A percentile compares a stretch with the other conserved stretches of the same genome.
phyloP scores from a whole-genome alignment of 2,329 filamentous ascomycete genomes.

The Dactylellina parvicollis region DNA sequence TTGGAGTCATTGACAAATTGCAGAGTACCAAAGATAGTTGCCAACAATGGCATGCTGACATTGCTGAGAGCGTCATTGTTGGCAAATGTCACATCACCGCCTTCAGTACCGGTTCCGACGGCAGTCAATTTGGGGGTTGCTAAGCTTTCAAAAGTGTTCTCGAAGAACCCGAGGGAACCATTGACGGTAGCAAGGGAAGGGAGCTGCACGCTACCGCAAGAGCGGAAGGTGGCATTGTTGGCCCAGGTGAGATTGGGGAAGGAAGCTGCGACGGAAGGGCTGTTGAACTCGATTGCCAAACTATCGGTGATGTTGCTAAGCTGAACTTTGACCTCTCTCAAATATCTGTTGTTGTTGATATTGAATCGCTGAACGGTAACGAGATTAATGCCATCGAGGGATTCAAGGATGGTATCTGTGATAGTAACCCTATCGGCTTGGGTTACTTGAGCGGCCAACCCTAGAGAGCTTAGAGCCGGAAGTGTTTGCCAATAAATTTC shows the following conservation, averaged over 20 bases:
- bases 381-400: conserved; percentile 83
- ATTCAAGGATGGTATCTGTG: conserved; percentile 83
- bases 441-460: conserved; percentile 73
- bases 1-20: conserved; percentile 90
- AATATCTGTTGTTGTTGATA: conserved; percentile 89
- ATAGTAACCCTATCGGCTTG: conserved; percentile 76
- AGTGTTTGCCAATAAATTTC: conserved; percentile 78
- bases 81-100: conserved; percentile 71
- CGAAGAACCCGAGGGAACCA: conserved; percentile 84
- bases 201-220: conserved; percentile 77
- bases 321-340: conserved; percentile 79
- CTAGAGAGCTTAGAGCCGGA: conserved; percentile 69
- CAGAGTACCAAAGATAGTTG: conserved; percentile 78
- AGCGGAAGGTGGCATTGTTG: conserved; percentile 82
- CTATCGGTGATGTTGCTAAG: conserved; percentile 77
- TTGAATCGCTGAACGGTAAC: conserved; percentile 75
- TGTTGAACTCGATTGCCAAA: conserved; percentile 83
- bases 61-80: conserved; percentile 74
- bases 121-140: conserved; percentile 75
- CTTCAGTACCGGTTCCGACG: conserved; percentile 64
- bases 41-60: conserved; percentile 77
- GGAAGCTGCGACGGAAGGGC: conserved; percentile 72
- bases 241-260: conserved; percentile 83
- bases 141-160: conserved; percentile 75
- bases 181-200: conserved; percentile 78